Evolutionary conservation across 306 rosid species (phyloP), one percentile per base, ranked within the genome.

Genomic region (Lagenaria siceraria): DNA sequence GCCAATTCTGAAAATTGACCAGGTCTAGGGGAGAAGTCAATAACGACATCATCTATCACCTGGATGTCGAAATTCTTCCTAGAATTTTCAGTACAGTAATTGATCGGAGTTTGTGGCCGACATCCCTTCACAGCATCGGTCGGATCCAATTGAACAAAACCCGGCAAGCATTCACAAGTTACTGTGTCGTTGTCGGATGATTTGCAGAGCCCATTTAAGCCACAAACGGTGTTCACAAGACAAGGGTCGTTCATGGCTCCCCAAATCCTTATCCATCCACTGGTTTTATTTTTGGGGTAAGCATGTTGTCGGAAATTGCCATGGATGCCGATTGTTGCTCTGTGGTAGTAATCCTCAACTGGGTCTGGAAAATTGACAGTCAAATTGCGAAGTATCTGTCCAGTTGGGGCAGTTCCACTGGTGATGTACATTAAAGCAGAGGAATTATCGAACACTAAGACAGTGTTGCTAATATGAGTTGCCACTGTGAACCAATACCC

Each of bases 121-220:
- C 74, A 68, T 6, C 74, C 74, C 22, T 40, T 68, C 53, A 7
- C 8, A 11, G 74, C 15, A 68, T 68, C 31, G 19, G 31, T 38
- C 19, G 53, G 74, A 68, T 68, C 74, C 74, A 68, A 21, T n/a
- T n/a, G 74, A 68, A 68, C 53, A 40, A 68, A 68, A n/a, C 74
- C 74, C 53, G 74, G 53, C 74, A 68, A 68, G 74, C 74, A 68
- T 40, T 68, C 35, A 33, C 74, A 68, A 10, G 74, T 68, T 68
- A 68, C 19, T 12, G 74, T 68, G 19, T 68, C 74, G 35, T 68
- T 68, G 54, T 68, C 48, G 19, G 74, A 4, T 11, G 74, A 68
- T 40, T 40, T 68, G 33, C 74, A 68, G 33, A 68, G 52, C 19
- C 74, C 74, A 40, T 68, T 68, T 68, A 68, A 42, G 54, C 74